Base-by-base conservation (phyloP, 805 yeast genomes). In the Schwanniomyces sp. region DNA sequence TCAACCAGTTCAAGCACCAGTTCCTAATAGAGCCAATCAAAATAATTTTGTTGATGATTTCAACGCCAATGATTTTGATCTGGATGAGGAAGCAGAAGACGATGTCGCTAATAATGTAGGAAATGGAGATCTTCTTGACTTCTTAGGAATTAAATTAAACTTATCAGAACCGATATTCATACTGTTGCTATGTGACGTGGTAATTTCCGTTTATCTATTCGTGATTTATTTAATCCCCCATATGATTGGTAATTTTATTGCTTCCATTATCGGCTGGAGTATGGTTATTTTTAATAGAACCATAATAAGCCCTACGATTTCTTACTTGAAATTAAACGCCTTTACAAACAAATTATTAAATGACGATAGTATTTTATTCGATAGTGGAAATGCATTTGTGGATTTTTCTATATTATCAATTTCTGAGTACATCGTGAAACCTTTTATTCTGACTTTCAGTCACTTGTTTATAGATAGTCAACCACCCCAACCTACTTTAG, bases 201-300 rank as follows among this genome's bases (percentile, higher is more conserved):
- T 67, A 16, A 63, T 70, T 26, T 58, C 72, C 1, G 55, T 66
- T 2, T 76, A 75, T 48, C 56, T 79, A 34, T 63, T 74, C 27
- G 39, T 70, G 11, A 64, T 78, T 0, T 81, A 79, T 53, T 63
- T 76, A 14, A 50, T 79, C 2, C 85, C 86, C 9, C 74, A 79
- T 6, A 54, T 73, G 38, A 40, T 77, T 3, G 86, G 85, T 8
- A 57, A 59, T 42, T 43, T 55, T 11, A 48, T 49, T 51, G 46
- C 43, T 30, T 7, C 57, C 6, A 8, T 47, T n/a, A 47, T 43
- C 45, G 66, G 67, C 21, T 28, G 34, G 11, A 10, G 39, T 12
- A 10, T 47, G 4, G 40, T 39, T 18, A n/a, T 51, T 7, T 38
- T 40, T 11, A 42, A 28, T 30, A 11, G 40, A 2, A 27, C 39